Evolutionary conservation across 805 yeast species (phyloP).

Genomic region (Saccharomycopsis guyanensis): DNA sequence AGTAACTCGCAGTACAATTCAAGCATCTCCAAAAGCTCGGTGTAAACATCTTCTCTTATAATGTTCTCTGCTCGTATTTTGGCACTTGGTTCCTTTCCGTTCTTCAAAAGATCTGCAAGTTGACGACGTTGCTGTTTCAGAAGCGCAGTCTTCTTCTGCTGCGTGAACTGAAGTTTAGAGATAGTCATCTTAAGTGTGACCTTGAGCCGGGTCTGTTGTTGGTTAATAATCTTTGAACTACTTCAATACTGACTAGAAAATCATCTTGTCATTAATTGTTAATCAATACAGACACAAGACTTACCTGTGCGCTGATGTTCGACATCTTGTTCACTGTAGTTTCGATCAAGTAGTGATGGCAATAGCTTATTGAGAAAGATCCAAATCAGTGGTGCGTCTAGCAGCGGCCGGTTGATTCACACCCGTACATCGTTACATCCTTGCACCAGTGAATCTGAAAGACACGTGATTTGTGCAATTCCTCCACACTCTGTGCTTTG

Average conservation of each 20-base stretch:
- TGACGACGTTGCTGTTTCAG: slow-evolving; percentile 68
- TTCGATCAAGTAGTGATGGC: too few species aligned
- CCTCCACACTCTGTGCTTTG: too few species aligned
- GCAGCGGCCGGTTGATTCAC: too few species aligned
- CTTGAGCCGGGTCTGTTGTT: slow-evolving; percentile 26
- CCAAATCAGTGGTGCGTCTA: too few species aligned
- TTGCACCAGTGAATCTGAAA: too few species aligned
- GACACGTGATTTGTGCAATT: too few species aligned
- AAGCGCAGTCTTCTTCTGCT: slow-evolving; percentile 65
- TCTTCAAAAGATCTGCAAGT: slow-evolving; percentile 59
- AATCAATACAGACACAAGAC: neutral
- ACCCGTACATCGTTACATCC: too few species aligned
- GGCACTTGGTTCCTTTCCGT: slow-evolving; percentile 77
- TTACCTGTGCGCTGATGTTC: neutral
- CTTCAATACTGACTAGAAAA: neutral
- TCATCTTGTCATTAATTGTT: neutral
- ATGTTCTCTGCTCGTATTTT: slow-evolving; percentile 76
- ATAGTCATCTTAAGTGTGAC: slow-evolving; percentile 53
- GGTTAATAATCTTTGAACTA: too few species aligned
- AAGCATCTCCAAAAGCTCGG: slow-evolving; percentile 69
- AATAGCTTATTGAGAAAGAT: too few species aligned
- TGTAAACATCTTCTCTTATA: slow-evolving; percentile 72
- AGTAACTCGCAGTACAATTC: slow-evolving; percentile 79
- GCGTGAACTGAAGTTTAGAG: slow-evolving; percentile 60
- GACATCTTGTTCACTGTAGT: neutral